Evolutionary conservation across 805 yeast species (phyloP).

Genomic region (Ogataea henricii): DNA sequence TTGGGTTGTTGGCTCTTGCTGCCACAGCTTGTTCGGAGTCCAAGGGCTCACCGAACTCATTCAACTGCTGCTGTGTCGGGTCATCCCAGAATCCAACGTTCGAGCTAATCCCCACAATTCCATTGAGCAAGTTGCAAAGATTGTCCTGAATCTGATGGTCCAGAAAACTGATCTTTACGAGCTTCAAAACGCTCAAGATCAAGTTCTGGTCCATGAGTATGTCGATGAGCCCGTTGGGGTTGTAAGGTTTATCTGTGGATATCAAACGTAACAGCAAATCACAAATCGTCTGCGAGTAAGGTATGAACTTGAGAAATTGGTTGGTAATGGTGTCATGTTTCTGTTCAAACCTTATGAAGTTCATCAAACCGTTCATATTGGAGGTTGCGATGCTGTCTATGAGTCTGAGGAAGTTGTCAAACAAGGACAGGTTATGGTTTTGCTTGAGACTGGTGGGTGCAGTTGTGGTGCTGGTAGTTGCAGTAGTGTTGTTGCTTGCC

Average conservation of each 20-base stretch:
- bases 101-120: slow-evolving; percentile 61
- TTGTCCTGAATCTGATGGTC: slow-evolving; percentile 39
- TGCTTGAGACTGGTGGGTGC: slow-evolving; percentile 17
- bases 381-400: slow-evolving; percentile 82
- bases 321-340: slow-evolving; percentile 53
- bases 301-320: slow-evolving; percentile 68
- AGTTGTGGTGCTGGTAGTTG: background rate
- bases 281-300: slow-evolving; percentile 87
- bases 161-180: slow-evolving; percentile 45
- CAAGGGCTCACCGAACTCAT: slow-evolving; percentile 71
- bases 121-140: slow-evolving; percentile 80
- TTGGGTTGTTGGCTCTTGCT: slow-evolving; percentile 59
- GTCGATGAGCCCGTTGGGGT: slow-evolving; percentile 82
- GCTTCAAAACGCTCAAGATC: slow-evolving; percentile 67
- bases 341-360: slow-evolving; percentile 58
- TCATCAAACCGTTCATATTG: slow-evolving; percentile 74
- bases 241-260: slow-evolving; percentile 87
- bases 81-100: slow-evolving; percentile 39
- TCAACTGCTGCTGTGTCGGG: slow-evolving; percentile 24
- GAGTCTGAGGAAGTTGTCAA: slow-evolving; percentile 68
- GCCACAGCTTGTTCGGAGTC: slow-evolving; percentile 38
- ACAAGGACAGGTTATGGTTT: slow-evolving; percentile 30
- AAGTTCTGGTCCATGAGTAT: slow-evolving; percentile 69
- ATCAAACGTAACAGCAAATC: slow-evolving; percentile 85
- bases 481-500: background rate